Conservation (phyloP, 805 yeast species). For the Tanozyma kutaoensis region DNA sequence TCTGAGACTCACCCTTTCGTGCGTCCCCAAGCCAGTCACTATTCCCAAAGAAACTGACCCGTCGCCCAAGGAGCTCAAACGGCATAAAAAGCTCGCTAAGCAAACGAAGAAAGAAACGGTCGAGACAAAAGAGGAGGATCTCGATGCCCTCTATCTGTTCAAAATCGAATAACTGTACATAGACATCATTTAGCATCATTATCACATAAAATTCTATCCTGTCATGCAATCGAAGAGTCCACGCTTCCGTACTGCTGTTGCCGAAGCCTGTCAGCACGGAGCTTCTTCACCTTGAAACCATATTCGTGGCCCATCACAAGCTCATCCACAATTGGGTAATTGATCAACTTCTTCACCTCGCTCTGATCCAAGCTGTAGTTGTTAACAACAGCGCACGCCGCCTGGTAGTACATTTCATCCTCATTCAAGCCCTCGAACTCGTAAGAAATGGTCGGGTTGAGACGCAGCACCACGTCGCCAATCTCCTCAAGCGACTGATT, state of each 20-base stretch:
- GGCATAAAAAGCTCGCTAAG: slow-evolving; percentile 6
- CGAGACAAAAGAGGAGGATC: slow-evolving; percentile 15
- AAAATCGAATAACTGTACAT: slow-evolving; percentile 17
- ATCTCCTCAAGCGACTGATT: slow-evolving; percentile 2
- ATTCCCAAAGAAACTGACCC: slow-evolving; percentile 1
- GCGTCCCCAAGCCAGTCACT: slow-evolving; percentile 1
- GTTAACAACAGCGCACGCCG: slow-evolving; percentile 12
- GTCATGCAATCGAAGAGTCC: too few relatives aligned
- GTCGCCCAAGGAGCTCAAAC: slow-evolving; percentile 6
- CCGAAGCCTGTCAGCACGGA: slow-evolving; percentile 13
- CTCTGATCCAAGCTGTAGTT: slow-evolving; percentile 13
- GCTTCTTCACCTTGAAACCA: slow-evolving; percentile 27
- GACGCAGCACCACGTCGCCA: slow-evolving; percentile 10
- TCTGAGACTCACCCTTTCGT: slow-evolving; percentile 10
- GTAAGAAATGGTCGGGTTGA: slow-evolving; percentile 12
- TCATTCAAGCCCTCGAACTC: slow-evolving; percentile 21
- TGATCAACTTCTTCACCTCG: slow-evolving; percentile 19
- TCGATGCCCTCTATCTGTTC: slow-evolving; percentile 26
- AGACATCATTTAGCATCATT: too few relatives aligned
- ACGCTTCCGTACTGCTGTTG: slow-evolving; percentile 7
- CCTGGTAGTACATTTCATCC: slow-evolving; percentile 21
- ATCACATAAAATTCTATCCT: too few relatives aligned
- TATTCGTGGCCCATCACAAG: slow-evolving; percentile 5
- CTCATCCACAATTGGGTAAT: slow-evolving; percentile 33
- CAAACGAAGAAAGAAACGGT: slow-evolving; percentile 6